Evolutionary conservation across 345 rosid species (phyloP), one percentile per base, ranked within the genome.

Genomic region (Erodium maritimum): DNA sequence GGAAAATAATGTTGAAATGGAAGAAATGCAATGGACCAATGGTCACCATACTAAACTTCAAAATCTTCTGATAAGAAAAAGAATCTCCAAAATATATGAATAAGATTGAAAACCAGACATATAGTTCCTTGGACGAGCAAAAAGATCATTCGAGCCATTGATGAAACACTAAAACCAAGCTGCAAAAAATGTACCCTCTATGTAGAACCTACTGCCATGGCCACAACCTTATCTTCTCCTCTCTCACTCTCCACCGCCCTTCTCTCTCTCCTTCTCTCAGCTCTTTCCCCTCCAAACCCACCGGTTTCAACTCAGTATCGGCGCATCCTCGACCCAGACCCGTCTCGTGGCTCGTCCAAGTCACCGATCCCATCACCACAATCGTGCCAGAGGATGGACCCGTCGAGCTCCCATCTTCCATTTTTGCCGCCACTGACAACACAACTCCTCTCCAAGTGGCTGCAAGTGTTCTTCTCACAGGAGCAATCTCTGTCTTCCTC

Each of bases 381-480:
- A 12, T 56, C 19, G 23, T 48, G 21, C n/a, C 52, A 12, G 71
- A 50, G 3, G 65, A 33, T 5, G 75, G 75, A 22, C 71, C 75
- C n/a, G 12, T 62, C 22, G 71, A 71, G 63, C 62, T 71, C 17
- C 52, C 61, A 2, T 23, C 46, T 6, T 8, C 67, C 52, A 59
- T 71, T 22, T 71, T 71, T 20, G 42, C 71, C 24, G 62, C 71
- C 52, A 23, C 71, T 18, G 68, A 71, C 52, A 68, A 71, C 50
- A 71, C 75, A 62, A 29, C 75, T 5, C 51, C 68, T 14, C n/a
- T 71, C 46, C 75, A 67, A 64, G 61, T 67, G 11, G 65, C 68
- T 33, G 55, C 71, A 21, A 71, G 75, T 50, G 65, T 67, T 13
- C 65, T 71, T 19, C 75, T 71, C 50, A 67, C 75, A 12, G 75